Evolutionary conservation across 2,329 filamentous ascomycete genomes (phyloP).

Genomic region (Chrysosphaeria jannelii): DNA sequence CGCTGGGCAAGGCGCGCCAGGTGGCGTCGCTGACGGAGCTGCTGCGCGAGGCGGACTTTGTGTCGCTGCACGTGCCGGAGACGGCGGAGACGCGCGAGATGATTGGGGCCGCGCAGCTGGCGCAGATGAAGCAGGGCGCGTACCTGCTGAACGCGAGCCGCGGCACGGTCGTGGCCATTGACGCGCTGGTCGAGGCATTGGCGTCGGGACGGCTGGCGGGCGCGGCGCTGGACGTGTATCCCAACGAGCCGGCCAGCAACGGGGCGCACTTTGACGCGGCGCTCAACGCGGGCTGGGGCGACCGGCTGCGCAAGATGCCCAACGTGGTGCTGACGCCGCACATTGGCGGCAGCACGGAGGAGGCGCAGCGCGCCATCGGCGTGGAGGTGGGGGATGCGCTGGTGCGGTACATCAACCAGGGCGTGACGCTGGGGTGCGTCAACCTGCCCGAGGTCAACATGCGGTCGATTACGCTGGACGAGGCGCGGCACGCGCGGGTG

Average conservation of each 20-base stretch:
- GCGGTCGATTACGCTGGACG: conserved; percentile 67
- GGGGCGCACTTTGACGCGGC: conserved; percentile 76
- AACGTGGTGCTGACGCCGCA: conserved; percentile 92
- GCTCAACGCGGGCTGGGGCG: conserved; percentile 48
- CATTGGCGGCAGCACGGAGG: conserved; percentile 91
- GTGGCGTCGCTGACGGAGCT: conserved; percentile 50
- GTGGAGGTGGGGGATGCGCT: conserved; percentile 67
- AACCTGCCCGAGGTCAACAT: conserved; percentile 91
- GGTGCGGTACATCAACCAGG: conserved; percentile 86
- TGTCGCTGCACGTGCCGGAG: conserved; percentile 85
- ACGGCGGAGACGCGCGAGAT: conserved; percentile 76
- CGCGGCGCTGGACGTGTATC: conserved; percentile 89
- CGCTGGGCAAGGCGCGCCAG: conserved; percentile 62
- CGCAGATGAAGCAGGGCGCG: conserved; percentile 70
- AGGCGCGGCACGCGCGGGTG: conserved; percentile 65
- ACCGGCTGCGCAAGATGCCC: conserved; percentile 57
- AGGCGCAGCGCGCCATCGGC: conserved; percentile 87
- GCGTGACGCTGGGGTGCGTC: conserved; percentile 67
- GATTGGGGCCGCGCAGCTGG: conserved; percentile 53
- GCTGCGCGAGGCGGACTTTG: conserved; percentile 58
- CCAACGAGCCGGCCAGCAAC: conserved; percentile 75
- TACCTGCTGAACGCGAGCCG: conserved; percentile 94
- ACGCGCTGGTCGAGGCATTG: conserved; percentile 68
- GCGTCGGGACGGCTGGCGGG: conserved; percentile 66
- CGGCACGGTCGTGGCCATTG: conserved; percentile 80